These are phyloP conservation scores for Tuber umbilicatum DNA, from an alignment of 495 filamentous ascomycete genomes.

Conservation along the genomic window DNA sequence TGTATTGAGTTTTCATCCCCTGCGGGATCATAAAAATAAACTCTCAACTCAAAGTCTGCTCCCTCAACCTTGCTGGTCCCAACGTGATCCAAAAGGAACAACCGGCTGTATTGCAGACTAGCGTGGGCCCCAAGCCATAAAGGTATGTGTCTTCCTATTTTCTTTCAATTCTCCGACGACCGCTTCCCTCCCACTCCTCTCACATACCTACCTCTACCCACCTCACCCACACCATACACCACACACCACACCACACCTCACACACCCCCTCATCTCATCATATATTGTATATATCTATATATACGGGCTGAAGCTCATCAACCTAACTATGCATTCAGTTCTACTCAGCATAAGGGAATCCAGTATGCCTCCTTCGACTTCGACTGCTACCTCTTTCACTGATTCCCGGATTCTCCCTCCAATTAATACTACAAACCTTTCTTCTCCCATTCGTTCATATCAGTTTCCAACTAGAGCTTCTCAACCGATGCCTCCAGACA, in stretches of 20 bases:
- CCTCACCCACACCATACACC: slow-evolving; percentile 18
- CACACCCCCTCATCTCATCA: slow-evolving; percentile 33
- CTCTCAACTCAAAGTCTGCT: slow-evolving; percentile 2
- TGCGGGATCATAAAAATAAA: slow-evolving; percentile 4
- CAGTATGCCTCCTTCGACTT: slow-evolving; percentile 33
- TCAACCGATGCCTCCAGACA: neutral
- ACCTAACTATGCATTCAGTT: slow-evolving; percentile 36
- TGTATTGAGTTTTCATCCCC: slow-evolving; percentile 18
- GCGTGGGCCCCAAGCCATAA: slow-evolving; percentile 5
- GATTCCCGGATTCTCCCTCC: slow-evolving; percentile 34
- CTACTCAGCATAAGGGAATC: slow-evolving; percentile 32
- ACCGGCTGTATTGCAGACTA: neutral
- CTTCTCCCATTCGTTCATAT: slow-evolving; percentile 10
- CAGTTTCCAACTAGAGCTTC: neutral
- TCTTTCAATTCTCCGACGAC: slow-evolving; percentile 38
- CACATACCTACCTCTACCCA: slow-evolving; percentile 27
- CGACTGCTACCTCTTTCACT: slow-evolving; percentile 31
- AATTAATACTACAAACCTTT: slow-evolving; percentile 35
- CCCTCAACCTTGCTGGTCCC: neutral
- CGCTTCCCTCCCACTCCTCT: slow-evolving; percentile 15
- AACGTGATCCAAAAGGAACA: slow-evolving; percentile 1
- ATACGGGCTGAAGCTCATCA: slow-evolving; percentile 30
- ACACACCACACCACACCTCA: slow-evolving; percentile 10
- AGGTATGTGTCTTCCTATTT: slow-evolving; percentile 30
- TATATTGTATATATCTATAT: slow-evolving; percentile 12